Conservation (phyloP, 768 basidiomycete species). For the Phylloporus rhodoxanthus region DNA sequence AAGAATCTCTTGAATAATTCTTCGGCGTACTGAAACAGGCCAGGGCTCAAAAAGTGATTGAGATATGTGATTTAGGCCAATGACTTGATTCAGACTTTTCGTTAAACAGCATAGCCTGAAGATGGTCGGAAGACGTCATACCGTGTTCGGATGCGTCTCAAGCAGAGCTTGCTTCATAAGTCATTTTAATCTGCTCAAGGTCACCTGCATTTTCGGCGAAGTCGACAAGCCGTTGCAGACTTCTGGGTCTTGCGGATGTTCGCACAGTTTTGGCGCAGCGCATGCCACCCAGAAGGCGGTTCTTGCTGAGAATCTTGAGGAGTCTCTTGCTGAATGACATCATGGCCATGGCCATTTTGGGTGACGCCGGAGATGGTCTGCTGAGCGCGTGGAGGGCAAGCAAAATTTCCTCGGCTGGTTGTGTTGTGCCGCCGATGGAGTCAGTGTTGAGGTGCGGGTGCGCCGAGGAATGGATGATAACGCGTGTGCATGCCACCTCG, state of each 20-base stretch:
- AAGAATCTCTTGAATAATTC: conserved; percentile 83
- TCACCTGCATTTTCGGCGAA: conserved; percentile 74
- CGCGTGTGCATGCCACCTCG: no score
- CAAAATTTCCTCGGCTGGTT: conserved; percentile 35
- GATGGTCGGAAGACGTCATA: conserved; percentile 42
- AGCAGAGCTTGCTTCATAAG: conserved; percentile 82
- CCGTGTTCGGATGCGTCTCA: conserved; percentile 86
- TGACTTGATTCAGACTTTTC: conserved; percentile 42
- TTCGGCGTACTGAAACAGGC: conserved; percentile 73
- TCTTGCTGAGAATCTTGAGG: conserved; percentile 23
- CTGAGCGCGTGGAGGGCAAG: conserved; percentile 33
- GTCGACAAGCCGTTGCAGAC: conserved; percentile 72
- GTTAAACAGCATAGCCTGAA: conserved; percentile 23
- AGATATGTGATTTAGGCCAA: conserved; percentile 82
- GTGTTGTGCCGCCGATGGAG: conserved; percentile 28
- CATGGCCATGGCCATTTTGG: conserved; percentile 26
- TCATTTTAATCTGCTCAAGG: conserved; percentile 70
- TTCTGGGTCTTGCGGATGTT: conserved; percentile 70
- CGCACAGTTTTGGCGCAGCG: conserved; percentile 54
- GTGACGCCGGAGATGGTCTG: conserved; percentile 15
- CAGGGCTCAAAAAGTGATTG: conserved; percentile 63
- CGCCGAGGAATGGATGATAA: no score
- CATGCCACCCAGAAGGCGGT: conserved; percentile 63
- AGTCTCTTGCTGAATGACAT: conserved; percentile 19
- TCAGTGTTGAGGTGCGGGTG: no score